Percentiles rank a stretch among this genome's conserved stretches.
Conservation (phyloP, 1,139 yeast species). For the Yarrowia galli region DNA sequence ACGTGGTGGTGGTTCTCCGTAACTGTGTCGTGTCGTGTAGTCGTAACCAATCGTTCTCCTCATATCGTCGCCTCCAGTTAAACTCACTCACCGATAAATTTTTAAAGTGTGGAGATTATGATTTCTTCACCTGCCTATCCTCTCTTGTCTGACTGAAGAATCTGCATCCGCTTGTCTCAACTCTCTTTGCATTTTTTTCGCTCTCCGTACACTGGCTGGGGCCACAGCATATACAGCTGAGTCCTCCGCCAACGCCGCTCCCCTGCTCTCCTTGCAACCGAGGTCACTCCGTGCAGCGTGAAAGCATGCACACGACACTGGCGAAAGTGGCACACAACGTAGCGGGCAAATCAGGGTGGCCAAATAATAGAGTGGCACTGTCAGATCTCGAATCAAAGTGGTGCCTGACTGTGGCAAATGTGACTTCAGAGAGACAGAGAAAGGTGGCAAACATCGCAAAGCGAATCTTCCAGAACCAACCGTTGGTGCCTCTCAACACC, state of each 20-base stretch:
- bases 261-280: constrained; percentile 9
- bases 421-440: neutral
- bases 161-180: constrained; percentile 10
- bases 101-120: constrained; percentile 27
- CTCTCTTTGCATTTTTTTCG: neutral
- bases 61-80: too few species aligned
- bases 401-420: constrained; percentile 17
- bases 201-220: neutral
- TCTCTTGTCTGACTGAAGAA: neutral
- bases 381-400: neutral
- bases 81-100: neutral
- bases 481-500: constrained; percentile 9
- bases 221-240: neutral
- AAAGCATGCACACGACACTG: constrained; percentile 14
- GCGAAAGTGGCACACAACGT: neutral
- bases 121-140: neutral
- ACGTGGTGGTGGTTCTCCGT: too few species aligned
- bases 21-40: neutral
- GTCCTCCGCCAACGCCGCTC: constrained; percentile 30
- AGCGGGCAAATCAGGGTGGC: neutral
- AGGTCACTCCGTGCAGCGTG: constrained; percentile 27
- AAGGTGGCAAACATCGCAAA: neutral
- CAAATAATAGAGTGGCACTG: neutral
- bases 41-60: too few species aligned
- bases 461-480: neutral